Evolutionary conservation across 1,139 yeast genomes (phyloP), one percentile per base, ranked within the genome.

Genomic region (Magnusiomyces fungicola): DNA sequence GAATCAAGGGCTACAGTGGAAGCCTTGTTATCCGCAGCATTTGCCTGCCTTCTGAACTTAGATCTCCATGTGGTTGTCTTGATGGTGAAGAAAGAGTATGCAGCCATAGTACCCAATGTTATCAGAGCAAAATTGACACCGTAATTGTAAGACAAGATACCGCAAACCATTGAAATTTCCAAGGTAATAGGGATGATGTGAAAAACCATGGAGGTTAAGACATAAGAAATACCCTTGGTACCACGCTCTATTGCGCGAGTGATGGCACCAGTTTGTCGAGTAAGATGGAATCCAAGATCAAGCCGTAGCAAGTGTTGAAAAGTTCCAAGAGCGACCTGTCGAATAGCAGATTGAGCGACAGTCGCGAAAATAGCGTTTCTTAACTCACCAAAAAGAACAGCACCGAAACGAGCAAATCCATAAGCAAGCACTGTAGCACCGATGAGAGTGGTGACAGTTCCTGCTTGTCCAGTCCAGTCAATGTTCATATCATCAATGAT

Each of bases 221-320:
- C 97, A 61, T 85, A 90, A 23, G 95, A 83, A 48, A 92, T 92
- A 68, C 99, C 98, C 60, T 92, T 92, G 1, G 97, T 92, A 64
- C 99, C 99, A 58, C 98, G 74, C 62, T 92, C 99, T 60, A 92
- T 92, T 1, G 98, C 97, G 54, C 98, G 73, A 0, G 97, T 92
- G 43, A 92, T 69, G 0, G 96, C 97, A 57, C 99, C 99, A 0
- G 98, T 94, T 65, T 94, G 97, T 58, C 90, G 75, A 7, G 94
- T 76, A 47, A 92, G 69, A 66, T 92, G 98, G 75, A 92, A 92
- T 19, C 89, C 87, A 47, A 90, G 71, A 67, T 92, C 99, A 68
- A 92, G 75, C 58, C 80, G 81, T 64, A 92, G 74, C 51, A 92
- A 71, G 66, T 90, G 97, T 45, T 72, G 74, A 65, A 92, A 92